Evolutionary conservation across 176 grass and related monocot species (phyloP).

Genomic region (Musa schizocarpa): DNA sequence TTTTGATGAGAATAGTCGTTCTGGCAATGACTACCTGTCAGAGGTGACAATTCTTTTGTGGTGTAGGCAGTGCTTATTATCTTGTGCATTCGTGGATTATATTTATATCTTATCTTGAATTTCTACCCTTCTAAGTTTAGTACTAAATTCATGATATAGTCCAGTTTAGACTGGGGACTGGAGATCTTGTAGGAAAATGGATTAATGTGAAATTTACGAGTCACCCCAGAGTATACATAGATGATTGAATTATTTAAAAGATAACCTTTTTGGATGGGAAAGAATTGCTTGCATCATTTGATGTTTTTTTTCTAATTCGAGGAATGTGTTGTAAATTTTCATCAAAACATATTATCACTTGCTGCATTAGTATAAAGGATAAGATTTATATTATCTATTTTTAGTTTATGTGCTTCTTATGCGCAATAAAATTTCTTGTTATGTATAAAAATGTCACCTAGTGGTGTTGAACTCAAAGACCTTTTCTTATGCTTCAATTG

Average conservation of each 20-base stretch:
- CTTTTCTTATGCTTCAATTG: slow-evolving; percentile 1
- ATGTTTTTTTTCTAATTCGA: not conserved
- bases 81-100: not conserved
- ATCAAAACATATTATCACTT: not conserved
- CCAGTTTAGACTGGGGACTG: too few relatives aligned
- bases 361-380: not conserved
- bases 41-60: slow-evolving; percentile 35
- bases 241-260: too few relatives aligned
- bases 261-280: too few relatives aligned
- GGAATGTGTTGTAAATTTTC: not conserved
- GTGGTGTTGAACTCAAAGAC: not conserved
- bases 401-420: too few relatives aligned
- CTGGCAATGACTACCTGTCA: slow-evolving; percentile 78
- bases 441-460: not conserved
- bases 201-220: too few relatives aligned
- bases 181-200: too few relatives aligned
- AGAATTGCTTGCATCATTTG: too few relatives aligned
- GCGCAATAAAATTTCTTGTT: not conserved
- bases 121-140: not conserved
- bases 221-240: too few relatives aligned
- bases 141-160: not conserved
- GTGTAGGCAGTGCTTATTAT: not conserved
- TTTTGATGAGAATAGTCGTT: slow-evolving; percentile 78
- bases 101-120: not conserved
- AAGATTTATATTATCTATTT: not conserved